These are phyloP conservation scores for Suillus plorans DNA, from an alignment of 768 basidiomycete genomes.

Conservation along the genomic window DNA sequence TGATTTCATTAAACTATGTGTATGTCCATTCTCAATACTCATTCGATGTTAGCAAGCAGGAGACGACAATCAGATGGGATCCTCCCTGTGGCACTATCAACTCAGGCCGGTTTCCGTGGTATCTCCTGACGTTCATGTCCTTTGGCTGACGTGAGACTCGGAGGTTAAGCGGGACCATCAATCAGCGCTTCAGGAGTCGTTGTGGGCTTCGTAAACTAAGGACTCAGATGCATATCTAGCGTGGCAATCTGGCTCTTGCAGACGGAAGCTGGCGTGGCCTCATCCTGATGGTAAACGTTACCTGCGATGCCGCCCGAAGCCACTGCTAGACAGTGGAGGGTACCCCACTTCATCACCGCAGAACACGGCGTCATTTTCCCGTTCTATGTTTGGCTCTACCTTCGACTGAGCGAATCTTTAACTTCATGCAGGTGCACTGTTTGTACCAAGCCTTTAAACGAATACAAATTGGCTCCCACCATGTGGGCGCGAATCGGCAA, in stretches of 20 bases:
- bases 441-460: too few relatives aligned
- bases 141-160: slow-evolving; percentile 5
- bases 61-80: slow-evolving; percentile 8
- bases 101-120: slow-evolving; percentile 30
- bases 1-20: background rate
- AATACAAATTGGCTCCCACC: too few relatives aligned
- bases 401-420: slow-evolving; percentile 21
- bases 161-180: background rate
- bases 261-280: background rate
- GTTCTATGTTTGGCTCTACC: slow-evolving; percentile 7
- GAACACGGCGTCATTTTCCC: slow-evolving; percentile 22
- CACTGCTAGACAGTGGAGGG: too few relatives aligned
- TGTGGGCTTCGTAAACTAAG: slow-evolving; percentile 1
- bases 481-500: too few relatives aligned
- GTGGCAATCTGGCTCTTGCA: background rate
- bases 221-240: too few relatives aligned
- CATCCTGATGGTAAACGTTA: background rate
- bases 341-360: background rate
- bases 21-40: background rate
- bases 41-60: background rate
- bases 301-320: background rate
- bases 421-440: slow-evolving; percentile 27
- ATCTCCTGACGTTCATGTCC: slow-evolving; percentile 9
- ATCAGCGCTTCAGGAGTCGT: background rate
- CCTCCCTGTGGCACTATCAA: slow-evolving; percentile 38